Conservation (phyloP, 495 filamentous ascomycete genomes). For the Daldinia concentrica region DNA sequence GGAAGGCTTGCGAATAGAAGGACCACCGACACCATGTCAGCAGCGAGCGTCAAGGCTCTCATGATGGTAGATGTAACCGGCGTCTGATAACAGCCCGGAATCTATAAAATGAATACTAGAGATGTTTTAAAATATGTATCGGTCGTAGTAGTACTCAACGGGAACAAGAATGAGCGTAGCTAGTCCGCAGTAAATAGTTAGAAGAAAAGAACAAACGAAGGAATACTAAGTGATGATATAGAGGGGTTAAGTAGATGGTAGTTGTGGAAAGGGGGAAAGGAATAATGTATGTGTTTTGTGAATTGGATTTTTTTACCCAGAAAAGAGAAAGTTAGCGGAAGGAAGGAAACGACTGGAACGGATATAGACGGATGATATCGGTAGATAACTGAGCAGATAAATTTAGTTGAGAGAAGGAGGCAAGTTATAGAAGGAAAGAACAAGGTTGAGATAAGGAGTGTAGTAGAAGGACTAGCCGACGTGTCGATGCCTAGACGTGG, state of each 20-base stretch:
- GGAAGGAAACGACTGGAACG: neutral
- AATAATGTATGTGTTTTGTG: neutral
- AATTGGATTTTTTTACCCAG: neutral
- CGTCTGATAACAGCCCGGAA: conserved; percentile 1
- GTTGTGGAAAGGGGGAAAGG: neutral
- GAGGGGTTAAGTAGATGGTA: neutral
- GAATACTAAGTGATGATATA: neutral
- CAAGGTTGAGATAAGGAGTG: neutral
- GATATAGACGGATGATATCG: neutral
- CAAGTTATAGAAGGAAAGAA: conserved; percentile 27
- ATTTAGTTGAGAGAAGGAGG: conserved; percentile 10
- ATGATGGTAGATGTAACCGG: conserved; percentile 42
- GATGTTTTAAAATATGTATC: conserved; percentile 7
- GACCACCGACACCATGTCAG: conserved; percentile 49
- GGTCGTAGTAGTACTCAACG: conserved; percentile 1
- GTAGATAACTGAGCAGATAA: conserved; percentile 2
- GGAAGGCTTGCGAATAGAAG: conserved; percentile 47
- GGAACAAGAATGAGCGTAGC: conserved; percentile 23
- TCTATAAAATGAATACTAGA: conserved; percentile 18
- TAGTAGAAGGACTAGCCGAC: neutral
- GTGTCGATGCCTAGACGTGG: conserved; percentile 5
- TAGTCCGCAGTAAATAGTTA: neutral
- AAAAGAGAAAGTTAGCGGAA: neutral
- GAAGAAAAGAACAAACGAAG: neutral
- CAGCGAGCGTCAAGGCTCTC: conserved; percentile 47